Conservation (phyloP, 176 grass and related monocot species). For the Carex littledalei region DNA sequence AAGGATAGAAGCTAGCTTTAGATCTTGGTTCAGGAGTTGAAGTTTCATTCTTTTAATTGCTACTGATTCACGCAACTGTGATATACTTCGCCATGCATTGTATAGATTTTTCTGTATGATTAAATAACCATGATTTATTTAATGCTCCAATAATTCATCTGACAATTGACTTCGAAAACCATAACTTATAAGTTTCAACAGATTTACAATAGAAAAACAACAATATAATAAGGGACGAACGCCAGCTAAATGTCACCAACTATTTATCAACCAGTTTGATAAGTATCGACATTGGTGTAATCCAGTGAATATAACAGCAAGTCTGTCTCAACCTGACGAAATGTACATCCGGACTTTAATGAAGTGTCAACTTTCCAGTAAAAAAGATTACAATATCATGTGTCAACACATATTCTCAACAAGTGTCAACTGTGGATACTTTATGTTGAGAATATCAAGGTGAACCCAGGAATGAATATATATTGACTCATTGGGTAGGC, state of each 20-base stretch:
- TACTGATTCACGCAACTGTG: conserved; percentile 69
- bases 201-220: background rate
- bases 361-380: background rate
- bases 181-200: background rate
- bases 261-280: background rate
- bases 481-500: too few species aligned
- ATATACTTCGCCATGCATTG: conserved; percentile 68
- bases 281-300: background rate
- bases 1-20: conserved; percentile 75
- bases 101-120: conserved; percentile 62
- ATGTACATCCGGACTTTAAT: background rate
- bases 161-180: background rate
- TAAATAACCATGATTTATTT: background rate
- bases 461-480: background rate
- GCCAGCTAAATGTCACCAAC: background rate
- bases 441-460: background rate
- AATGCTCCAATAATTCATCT: background rate
- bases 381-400: background rate
- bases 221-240: background rate
- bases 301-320: background rate
- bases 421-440: background rate
- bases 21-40: conserved; percentile 61
- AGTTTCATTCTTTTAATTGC: conserved; percentile 56
- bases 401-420: background rate
- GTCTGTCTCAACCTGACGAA: background rate